Conservation (phyloP, 768 basidiomycete species). For the Favolaschia claudopus region DNA sequence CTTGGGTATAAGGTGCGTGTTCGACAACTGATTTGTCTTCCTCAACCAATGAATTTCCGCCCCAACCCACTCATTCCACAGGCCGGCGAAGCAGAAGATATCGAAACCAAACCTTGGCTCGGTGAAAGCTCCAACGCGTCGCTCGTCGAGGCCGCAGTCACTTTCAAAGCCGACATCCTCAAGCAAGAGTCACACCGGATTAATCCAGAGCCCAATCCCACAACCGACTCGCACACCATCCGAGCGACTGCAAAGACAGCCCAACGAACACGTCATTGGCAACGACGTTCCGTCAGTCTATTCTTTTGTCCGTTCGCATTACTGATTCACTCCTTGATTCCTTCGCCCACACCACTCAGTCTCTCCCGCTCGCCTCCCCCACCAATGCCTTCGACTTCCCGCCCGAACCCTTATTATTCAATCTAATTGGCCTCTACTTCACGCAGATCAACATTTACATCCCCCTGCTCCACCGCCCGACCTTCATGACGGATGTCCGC, state of each 20-base stretch:
- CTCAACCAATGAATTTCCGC: background rate
- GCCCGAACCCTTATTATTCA: conserved; percentile 53
- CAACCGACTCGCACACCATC: background rate
- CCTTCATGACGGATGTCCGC: conserved; percentile 61
- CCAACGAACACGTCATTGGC: conserved; percentile 28
- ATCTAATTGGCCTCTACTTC: conserved; percentile 75
- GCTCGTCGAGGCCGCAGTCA: conserved; percentile 2
- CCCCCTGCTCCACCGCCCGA: conserved; percentile 78
- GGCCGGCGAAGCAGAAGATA: background rate
- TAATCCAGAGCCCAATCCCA: no score
- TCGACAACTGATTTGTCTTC: no score
- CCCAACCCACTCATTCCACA: background rate
- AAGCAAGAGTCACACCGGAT: no score
- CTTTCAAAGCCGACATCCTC: background rate
- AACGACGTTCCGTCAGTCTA: conserved; percentile 34
- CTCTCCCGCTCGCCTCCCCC: no score
- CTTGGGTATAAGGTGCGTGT: conserved; percentile 3
- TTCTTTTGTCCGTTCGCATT: background rate
- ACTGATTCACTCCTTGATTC: background rate
- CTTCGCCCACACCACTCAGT: no score
- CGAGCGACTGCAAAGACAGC: no score
- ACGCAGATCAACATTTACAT: conserved; percentile 57
- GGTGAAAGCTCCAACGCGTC: background rate
- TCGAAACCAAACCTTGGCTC: background rate
- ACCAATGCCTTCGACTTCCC: conserved; percentile 51